These are phyloP conservation scores for Golubevia pallescens DNA, from an alignment of 1,284 basidiomycete species.

Conservation along the genomic window DNA sequence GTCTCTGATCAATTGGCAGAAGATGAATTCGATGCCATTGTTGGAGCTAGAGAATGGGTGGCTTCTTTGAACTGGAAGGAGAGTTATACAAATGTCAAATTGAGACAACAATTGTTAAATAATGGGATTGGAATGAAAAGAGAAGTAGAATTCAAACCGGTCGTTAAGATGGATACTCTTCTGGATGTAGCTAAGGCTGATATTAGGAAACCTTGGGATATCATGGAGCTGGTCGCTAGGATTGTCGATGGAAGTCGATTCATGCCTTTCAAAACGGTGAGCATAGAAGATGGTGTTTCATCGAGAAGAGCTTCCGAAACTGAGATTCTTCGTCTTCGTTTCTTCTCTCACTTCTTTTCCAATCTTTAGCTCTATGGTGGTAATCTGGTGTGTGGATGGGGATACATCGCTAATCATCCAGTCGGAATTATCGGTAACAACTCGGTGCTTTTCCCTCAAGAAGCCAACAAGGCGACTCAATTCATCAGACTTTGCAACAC, in stretches of 20 bases:
- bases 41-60: background rate
- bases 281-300: too few species aligned
- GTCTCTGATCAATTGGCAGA: background rate
- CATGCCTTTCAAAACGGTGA: background rate
- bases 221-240: constrained; percentile 3
- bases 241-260: constrained; percentile 4
- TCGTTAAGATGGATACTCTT: constrained; percentile 2
- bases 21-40: background rate
- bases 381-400: background rate
- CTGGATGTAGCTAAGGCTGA: constrained; percentile 2
- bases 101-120: background rate
- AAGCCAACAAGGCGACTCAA: background rate
- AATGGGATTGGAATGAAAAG: background rate
- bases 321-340: too few species aligned
- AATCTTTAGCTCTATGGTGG: background rate
- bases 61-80: background rate
- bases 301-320: too few species aligned
- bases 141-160: constrained; percentile 2
- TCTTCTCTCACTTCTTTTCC: too few species aligned
- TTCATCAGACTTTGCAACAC: constrained; percentile 4
- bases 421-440: constrained; percentile 2
- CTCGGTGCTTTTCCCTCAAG: background rate
- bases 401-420: background rate
- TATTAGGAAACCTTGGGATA: constrained; percentile 6
- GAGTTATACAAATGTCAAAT: background rate